Conservation (phyloP, 345 rosid genomes). For the Pugionium dolabratum region DNA sequence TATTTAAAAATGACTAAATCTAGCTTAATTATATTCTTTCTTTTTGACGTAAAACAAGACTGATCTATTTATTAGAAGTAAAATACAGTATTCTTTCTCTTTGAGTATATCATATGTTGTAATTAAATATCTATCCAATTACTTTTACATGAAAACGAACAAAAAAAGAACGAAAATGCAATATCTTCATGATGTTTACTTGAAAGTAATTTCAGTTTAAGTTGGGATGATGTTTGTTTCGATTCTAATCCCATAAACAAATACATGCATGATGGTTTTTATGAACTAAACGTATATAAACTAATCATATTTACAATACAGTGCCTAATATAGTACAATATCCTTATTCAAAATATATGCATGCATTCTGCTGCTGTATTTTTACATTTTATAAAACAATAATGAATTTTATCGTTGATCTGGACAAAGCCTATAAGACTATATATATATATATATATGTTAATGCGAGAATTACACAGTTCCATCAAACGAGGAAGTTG, state of each 20-base stretch:
- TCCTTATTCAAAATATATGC: too few relatives aligned
- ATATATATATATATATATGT: neutral
- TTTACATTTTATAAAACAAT: too few relatives aligned
- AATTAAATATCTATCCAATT: neutral
- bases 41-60: too few relatives aligned
- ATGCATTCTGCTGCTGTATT: too few relatives aligned
- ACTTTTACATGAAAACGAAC: neutral
- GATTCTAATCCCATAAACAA: too few relatives aligned
- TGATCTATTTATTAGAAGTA: too few relatives aligned
- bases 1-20: neutral
- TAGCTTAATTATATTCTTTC: too few relatives aligned
- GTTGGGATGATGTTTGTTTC: too few relatives aligned
- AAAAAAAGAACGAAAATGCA: neutral
- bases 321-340: too few relatives aligned
- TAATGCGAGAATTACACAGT: constrained; percentile 18
- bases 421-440: constrained; percentile 6
- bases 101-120: neutral
- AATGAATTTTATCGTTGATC: neutral
- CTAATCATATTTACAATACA: too few relatives aligned
- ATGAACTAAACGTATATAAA: too few relatives aligned
- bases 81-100: neutral
- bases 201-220: neutral
- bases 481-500: constrained; percentile 34
- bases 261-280: too few relatives aligned
- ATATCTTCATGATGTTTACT: neutral